Conservation (phyloP, 1,284 basidiomycete species). For the Cerrena zonata region DNA sequence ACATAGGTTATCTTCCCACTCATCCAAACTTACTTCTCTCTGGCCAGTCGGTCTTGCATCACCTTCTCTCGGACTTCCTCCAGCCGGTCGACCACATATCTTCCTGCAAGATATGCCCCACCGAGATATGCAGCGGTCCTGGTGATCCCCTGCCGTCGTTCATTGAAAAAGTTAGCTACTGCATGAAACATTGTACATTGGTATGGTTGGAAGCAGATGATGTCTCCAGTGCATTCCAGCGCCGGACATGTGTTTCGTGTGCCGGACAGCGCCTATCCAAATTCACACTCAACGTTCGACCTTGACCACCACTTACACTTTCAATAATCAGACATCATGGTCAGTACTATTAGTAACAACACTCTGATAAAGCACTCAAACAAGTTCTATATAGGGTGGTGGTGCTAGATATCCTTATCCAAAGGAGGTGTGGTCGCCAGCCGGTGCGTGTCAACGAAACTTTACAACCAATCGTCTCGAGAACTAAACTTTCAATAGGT, state of each 20-base stretch:
- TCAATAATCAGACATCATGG: too few species aligned
- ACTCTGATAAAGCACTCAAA: too few species aligned
- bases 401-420: slow-evolving; percentile 65
- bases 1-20: slow-evolving; percentile 3
- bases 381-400: slow-evolving; percentile 45
- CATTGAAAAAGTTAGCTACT: slow-evolving; percentile 37
- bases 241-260: slow-evolving; percentile 7
- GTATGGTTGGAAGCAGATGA: slow-evolving; percentile 4
- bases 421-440: slow-evolving; percentile 66
- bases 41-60: slow-evolving; percentile 58
- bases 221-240: neutral
- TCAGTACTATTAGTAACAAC: too few species aligned
- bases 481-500: slow-evolving; percentile 41
- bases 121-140: slow-evolving; percentile 47
- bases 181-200: slow-evolving; percentile 20
- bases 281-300: slow-evolving; percentile 8
- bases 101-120: slow-evolving; percentile 61
- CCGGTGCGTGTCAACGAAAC: slow-evolving; percentile 37
- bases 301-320: neutral
- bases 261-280: neutral
- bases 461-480: neutral
- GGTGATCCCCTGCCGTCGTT: slow-evolving; percentile 41
- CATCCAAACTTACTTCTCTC: slow-evolving; percentile 59
- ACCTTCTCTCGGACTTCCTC: slow-evolving; percentile 68
- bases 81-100: slow-evolving; percentile 62